Evolutionary conservation across 2,329 filamentous ascomycete species (phyloP).

Genomic region (Exophiala lecanii-corni): DNA sequence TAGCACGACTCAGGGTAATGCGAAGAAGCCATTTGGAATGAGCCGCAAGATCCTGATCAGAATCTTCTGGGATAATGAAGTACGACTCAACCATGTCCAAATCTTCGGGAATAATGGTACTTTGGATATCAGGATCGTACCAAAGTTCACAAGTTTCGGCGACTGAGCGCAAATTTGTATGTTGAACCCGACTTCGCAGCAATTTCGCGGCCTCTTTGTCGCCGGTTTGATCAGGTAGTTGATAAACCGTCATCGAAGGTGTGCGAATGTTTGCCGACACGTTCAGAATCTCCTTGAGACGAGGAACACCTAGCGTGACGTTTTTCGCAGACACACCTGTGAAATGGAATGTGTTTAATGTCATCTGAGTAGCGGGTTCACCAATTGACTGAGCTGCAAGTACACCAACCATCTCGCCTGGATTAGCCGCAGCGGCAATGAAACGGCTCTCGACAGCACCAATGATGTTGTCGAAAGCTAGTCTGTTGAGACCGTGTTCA

Average conservation of each 20-base stretch:
- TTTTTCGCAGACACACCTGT: conserved; percentile 99
- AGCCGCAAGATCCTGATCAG: conserved; percentile 54
- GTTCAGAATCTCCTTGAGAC: conserved; percentile 99
- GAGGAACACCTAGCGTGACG: conserved; percentile 96
- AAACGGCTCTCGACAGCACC: conserved; percentile 89
- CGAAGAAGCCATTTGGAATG: conserved; percentile 96
- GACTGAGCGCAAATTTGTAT: conserved; percentile 87
- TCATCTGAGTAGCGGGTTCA: conserved; percentile 99
- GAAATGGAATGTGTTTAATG: conserved; percentile 99
- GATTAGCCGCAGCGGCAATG: conserved; percentile 76
- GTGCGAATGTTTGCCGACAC: conserved; percentile 98
- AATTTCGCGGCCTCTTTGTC: conserved; percentile 77
- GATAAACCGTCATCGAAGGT: conserved; percentile 90
- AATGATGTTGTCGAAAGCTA: conserved; percentile 87
- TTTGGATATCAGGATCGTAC: conserved; percentile 86
- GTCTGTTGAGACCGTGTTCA: conserved; percentile 77
- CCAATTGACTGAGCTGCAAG: conserved; percentile 97
- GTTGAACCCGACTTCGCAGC: conserved; percentile 84
- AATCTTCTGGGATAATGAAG: conserved; percentile 87
- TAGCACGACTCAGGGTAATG: conserved; percentile 86
- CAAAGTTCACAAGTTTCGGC: conserved; percentile 93
- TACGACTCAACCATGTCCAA: conserved; percentile 93
- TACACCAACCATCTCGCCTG: conserved; percentile 98
- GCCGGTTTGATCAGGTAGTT: conserved; percentile 56
- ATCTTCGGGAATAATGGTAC: conserved; percentile 82